phyloP scores from a whole-genome alignment of 2,329 filamentous ascomycete genomes.

The Aspergillus sp. region DNA sequence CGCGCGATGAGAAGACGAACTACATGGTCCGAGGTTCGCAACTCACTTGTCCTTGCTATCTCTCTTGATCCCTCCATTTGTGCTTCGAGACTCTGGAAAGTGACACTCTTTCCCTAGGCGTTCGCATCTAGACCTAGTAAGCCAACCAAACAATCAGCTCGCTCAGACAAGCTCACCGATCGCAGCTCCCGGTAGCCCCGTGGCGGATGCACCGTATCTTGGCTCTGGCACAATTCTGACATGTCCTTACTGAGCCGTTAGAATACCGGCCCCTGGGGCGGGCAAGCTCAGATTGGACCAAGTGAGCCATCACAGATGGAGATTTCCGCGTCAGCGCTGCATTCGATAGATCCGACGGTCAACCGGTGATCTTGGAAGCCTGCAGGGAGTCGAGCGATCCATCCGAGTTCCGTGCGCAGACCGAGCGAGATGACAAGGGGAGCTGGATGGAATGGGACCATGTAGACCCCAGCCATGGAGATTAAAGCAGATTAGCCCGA shows the following conservation, averaged over 20 bases:
- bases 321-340: neutral
- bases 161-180: neutral
- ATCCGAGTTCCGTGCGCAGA: neutral
- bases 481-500: no score
- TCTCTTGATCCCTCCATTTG: neutral
- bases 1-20: neutral
- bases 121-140: neutral
- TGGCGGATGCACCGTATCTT: neutral
- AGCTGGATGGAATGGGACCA: no score
- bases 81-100: neutral
- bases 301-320: neutral
- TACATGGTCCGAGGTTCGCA: neutral
- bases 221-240: neutral
- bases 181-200: neutral
- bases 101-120: neutral
- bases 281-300: neutral
- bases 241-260: neutral
- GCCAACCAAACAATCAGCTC: neutral
- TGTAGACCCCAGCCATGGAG: no score
- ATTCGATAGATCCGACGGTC: neutral
- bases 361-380: neutral
- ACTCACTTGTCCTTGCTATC: neutral
- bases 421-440: no score
- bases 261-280: neutral
- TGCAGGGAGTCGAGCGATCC: neutral